Base-by-base conservation (phyloP, 768 basidiomycete species). In the Sporobolomyces phaffii region DNA sequence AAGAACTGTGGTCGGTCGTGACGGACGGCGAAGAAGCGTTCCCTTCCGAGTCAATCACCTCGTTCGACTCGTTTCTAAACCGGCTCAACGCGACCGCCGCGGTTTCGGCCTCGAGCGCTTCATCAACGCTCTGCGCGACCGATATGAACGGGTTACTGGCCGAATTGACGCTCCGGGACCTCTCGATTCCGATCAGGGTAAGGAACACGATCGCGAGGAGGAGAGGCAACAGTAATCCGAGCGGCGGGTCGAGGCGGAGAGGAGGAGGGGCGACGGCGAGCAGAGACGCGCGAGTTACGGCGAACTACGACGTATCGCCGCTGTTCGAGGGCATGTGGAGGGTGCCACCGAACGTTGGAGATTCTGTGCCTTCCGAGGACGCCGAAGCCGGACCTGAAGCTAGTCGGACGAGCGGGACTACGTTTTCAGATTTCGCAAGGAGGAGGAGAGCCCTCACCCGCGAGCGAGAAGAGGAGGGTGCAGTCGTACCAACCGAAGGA, bases 241-340 rank as follows among this genome's bases (percentile, higher is more conserved):
- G 20, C 41, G 8, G 7, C 48, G 48, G 13, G 7, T 5, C 31
- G 20, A 22, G 45, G 15, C 40, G 38, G 15, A 3, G 26, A 24
- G 3, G 20, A 40, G 38, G 11, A 26, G 28, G 56, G 33, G 20
- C 29, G 52, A 45, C 15, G 44, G 2, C 2, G 31, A 31, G 7
- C 28, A 29, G 49, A 51, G 49, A 51, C 14, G 49, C 8, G 31
- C 17, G n/a, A n/a, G n/a, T n/a, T n/a, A n/a, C n/a, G n/a, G n/a
- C n/a, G n/a, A n/a, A n/a, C n/a, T n/a, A n/a, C n/a, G n/a, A n/a
- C n/a, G n/a, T n/a, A n/a, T 51, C 53, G 24, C 40, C 28, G 18
- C 48, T 50, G 2, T 36, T 34, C 20, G 64, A 66, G 24, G 64
- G 64, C 26, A 66, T 66, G 45, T 66, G 64, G 64, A 51, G 52